phyloP scores from a whole-genome alignment of 1,139 yeast species.

The Hansenula sp. region DNA sequence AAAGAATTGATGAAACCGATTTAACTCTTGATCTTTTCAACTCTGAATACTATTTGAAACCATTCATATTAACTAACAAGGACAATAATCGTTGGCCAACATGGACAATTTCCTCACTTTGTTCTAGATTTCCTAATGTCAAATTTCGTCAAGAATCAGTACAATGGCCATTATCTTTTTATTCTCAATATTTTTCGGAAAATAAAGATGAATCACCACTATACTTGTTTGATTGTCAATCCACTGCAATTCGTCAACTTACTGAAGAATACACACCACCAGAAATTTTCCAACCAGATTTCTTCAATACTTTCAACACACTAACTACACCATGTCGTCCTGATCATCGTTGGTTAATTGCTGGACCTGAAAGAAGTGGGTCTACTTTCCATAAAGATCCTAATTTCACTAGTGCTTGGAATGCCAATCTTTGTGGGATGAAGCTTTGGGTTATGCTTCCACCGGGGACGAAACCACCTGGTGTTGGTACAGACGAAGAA shows the following conservation, averaged over 20 bases:
- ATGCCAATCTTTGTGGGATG: constrained; percentile 66
- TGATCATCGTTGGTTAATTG: constrained; percentile 85
- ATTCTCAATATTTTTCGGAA: constrained; percentile 52
- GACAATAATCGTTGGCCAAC: constrained; percentile 52
- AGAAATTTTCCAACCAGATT: constrained; percentile 44
- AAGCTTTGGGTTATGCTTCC: constrained; percentile 91
- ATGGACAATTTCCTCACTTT: constrained; percentile 54
- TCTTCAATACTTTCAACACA: constrained; percentile 39
- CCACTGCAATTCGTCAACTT: constrained; percentile 56
- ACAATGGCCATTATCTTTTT: constrained; percentile 65
- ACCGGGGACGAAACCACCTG: constrained; percentile 74
- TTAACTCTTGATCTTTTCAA: constrained; percentile 45
- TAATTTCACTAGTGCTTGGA: constrained; percentile 89
- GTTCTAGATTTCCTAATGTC: constrained; percentile 50
- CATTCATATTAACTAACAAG: constrained; percentile 58
- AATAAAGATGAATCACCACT: constrained; percentile 81
- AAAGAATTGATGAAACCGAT: constrained; percentile 38
- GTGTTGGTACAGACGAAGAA: constrained; percentile 69
- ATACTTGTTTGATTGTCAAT: constrained; percentile 77
- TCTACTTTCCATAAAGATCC: constrained; percentile 94
- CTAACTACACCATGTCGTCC: constrained; percentile 66
- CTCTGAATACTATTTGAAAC: constrained; percentile 42
- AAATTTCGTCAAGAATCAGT: constrained; percentile 82
- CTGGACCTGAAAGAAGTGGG: constrained; percentile 79
- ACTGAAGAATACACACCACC: constrained; percentile 55